Evolutionary conservation across 2,329 filamentous ascomycete genomes (phyloP).

Genomic region (Exophiala phaeomuriformis): DNA sequence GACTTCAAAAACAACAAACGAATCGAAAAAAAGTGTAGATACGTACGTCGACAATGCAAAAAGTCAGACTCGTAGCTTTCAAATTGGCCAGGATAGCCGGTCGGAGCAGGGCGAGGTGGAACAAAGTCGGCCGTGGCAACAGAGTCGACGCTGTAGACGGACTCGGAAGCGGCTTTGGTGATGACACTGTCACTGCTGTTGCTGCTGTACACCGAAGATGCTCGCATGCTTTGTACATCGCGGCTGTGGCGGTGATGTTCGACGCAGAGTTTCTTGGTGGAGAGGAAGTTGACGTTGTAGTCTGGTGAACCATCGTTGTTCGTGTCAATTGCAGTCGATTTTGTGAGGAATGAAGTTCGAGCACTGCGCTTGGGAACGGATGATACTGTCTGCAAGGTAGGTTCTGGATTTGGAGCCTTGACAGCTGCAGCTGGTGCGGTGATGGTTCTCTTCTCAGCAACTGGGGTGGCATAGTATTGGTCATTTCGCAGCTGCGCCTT

Average conservation of each 20-base stretch:
- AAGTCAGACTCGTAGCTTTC: conserved; percentile 14
- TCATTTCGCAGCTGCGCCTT: background rate
- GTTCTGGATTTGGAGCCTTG: background rate
- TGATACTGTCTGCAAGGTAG: background rate
- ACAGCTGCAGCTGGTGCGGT: conserved; percentile 5
- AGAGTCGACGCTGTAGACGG: background rate
- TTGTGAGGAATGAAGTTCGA: conserved; percentile 14
- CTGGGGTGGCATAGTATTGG: background rate
- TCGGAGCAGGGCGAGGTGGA: conserved; percentile 1
- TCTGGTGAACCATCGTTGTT: conserved; percentile 11
- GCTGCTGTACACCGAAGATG: conserved; percentile 10
- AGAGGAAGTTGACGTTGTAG: conserved; percentile 8
- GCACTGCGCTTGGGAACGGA: conserved; percentile 6
- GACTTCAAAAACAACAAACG: background rate
- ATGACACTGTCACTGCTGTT: too few relatives aligned
- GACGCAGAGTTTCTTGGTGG: conserved; percentile 15
- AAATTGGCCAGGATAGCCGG: conserved; percentile 19
- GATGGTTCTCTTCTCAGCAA: background rate
- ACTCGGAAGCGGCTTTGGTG: background rate
- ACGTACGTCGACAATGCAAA: conserved; percentile 2
- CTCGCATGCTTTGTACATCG: conserved; percentile 9
- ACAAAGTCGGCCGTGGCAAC: background rate
- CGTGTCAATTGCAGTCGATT: conserved; percentile 1
- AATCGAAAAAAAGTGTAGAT: background rate
- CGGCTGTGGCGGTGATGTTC: conserved; percentile 1